Evolutionary conservation across 1,139 yeast genomes (phyloP).

Genomic region (Geotrichum restrictum): DNA sequence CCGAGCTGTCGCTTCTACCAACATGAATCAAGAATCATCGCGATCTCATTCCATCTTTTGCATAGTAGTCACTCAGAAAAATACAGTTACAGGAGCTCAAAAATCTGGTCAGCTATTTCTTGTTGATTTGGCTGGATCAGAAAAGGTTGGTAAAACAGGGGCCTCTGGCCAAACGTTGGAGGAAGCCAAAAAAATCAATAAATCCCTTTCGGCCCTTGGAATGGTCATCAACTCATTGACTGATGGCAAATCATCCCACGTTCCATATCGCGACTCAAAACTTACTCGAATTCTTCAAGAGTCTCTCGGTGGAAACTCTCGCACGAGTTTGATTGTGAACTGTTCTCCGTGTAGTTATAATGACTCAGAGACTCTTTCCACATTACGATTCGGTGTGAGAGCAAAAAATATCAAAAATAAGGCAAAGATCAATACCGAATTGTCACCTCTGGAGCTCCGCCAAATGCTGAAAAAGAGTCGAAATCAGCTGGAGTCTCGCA

Average conservation of each 20-base stretch:
- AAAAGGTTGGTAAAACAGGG: constrained; percentile 76
- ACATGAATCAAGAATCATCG: constrained; percentile 72
- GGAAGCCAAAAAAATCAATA: constrained; percentile 81
- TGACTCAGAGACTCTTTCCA: constrained; percentile 67
- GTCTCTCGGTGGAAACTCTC: constrained; percentile 80
- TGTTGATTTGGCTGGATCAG: constrained; percentile 88
- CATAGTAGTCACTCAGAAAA: constrained; percentile 59
- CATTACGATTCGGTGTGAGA: constrained; percentile 74
- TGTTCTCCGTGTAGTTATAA: constrained; percentile 67
- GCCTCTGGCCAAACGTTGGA: constrained; percentile 72
- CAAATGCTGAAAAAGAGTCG: constrained; percentile 50
- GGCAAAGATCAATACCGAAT: constrained; percentile 66
- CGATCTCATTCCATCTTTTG: constrained; percentile 81
- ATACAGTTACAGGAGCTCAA: constrained; percentile 51
- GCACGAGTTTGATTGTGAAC: constrained; percentile 73
- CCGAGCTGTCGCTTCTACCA: constrained; percentile 60
- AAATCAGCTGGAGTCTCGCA: constrained; percentile 46
- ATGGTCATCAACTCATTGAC: constrained; percentile 77
- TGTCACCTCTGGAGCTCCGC: constrained; percentile 56
- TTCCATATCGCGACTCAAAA: constrained; percentile 81
- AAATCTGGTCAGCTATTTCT: constrained; percentile 66
- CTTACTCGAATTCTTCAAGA: constrained; percentile 80
- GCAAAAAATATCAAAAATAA: constrained; percentile 69
- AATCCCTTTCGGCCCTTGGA: constrained; percentile 73
- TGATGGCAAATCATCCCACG: constrained; percentile 61